Percentiles rank a stretch among this genome's conserved stretches.
phyloP scores from a whole-genome alignment of 2,329 filamentous ascomycete species.

The Trichoderma sp. region DNA sequence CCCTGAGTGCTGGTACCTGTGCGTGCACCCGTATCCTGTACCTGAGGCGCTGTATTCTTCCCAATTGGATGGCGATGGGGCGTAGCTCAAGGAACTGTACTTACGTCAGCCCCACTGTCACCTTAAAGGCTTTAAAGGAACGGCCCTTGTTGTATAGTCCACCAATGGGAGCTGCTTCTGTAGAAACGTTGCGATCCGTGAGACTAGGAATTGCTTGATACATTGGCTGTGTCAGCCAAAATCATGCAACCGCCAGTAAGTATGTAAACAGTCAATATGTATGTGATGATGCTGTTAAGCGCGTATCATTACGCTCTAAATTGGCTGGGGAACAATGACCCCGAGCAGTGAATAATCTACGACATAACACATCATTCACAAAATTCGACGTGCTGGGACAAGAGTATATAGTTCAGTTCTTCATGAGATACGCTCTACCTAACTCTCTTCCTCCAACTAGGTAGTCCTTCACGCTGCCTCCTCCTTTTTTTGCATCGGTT shows the following conservation, averaged over 20 bases:
- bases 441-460: background rate
- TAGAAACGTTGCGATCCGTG: background rate
- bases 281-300: background rate
- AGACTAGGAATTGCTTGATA: background rate
- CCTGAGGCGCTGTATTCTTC: background rate
- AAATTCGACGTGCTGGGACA: background rate
- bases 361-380: background rate
- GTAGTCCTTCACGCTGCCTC: background rate
- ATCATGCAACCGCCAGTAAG: background rate
- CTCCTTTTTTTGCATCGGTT: constrained; percentile 12
- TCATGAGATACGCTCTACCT: constrained; percentile 8
- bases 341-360: background rate
- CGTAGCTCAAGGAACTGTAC: background rate
- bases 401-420: background rate
- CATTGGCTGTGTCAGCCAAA: background rate
- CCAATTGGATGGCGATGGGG: background rate
- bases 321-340: background rate
- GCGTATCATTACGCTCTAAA: background rate
- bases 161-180: background rate
- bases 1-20: background rate
- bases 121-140: background rate
- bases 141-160: background rate
- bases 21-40: background rate
- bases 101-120: constrained; percentile 7
- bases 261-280: background rate